These are phyloP conservation scores for Fragosphaeria purpurea DNA, from an alignment of 2,329 filamentous ascomycete species.

Conservation along the genomic window DNA sequence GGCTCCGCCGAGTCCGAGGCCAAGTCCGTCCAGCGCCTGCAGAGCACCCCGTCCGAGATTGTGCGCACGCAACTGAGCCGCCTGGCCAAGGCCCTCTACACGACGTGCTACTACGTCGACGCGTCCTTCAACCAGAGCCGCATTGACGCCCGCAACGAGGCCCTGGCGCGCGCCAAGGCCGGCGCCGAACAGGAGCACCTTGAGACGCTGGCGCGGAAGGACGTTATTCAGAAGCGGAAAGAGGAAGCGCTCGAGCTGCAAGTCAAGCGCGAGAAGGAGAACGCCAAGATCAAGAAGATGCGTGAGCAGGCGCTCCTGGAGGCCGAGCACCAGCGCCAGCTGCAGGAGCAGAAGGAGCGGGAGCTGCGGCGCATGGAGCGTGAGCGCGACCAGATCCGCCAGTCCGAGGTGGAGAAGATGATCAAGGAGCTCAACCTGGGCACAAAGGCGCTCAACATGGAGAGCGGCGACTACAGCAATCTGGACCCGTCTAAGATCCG, in stretches of 20 bases:
- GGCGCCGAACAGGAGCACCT: conserved; percentile 88
- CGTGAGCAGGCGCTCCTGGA: conserved; percentile 82
- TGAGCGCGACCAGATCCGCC: conserved; percentile 80
- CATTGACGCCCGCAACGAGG: conserved; percentile 66
- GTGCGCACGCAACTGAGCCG: conserved; percentile 90
- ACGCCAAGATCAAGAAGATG: conserved; percentile 76
- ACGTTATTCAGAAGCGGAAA: conserved; percentile 93
- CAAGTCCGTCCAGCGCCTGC: conserved; percentile 82
- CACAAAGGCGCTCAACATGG: conserved; percentile 65
- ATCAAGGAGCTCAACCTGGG: conserved; percentile 84
- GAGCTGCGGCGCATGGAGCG: conserved; percentile 77
- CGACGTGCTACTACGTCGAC: conserved; percentile 94
- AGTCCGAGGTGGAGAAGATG: conserved; percentile 89
- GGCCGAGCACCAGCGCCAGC: conserved; percentile 77
- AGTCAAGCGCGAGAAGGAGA: conserved; percentile 84
- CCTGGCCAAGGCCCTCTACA: conserved; percentile 79
- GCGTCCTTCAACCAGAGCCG: conserved; percentile 77
- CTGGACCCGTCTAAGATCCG: conserved; percentile 85
- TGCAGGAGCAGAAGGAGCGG: conserved; percentile 86
- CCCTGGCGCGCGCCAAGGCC: conserved; percentile 69
- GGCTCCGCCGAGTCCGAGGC: conserved; percentile 82
- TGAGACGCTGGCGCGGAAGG: conserved; percentile 75
- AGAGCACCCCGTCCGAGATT: conserved; percentile 96
- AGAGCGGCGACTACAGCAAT: conserved; percentile 71
- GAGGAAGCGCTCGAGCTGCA: conserved; percentile 84